Evolutionary conservation across 371 early-diverging fungal species (phyloP).

Genomic region (Mucor circinelloides): DNA sequence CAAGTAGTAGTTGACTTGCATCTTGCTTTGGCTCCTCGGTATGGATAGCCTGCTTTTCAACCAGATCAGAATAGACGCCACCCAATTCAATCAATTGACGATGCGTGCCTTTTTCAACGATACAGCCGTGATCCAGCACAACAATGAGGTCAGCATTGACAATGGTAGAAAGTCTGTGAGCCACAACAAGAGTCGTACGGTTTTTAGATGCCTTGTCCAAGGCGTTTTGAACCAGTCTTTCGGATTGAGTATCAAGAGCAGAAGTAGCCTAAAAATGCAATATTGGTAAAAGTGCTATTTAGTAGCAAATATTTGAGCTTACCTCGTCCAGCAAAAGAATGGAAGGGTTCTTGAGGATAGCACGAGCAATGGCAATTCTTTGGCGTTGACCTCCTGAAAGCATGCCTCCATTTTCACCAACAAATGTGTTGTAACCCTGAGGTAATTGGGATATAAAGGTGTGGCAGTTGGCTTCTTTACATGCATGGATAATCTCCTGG

Average conservation of each 20-base stretch:
- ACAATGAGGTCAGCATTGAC: constrained; percentile 78
- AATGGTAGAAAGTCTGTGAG: constrained; percentile 80
- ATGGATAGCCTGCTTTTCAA: constrained; percentile 40
- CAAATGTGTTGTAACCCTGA: constrained; percentile 71
- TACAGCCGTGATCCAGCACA: constrained; percentile 66
- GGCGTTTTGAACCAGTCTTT: constrained; percentile 79
- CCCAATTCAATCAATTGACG: constrained; percentile 42
- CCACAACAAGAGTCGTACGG: constrained; percentile 87
- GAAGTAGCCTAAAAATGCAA: constrained; percentile 72
- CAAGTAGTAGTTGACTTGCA: not conserved
- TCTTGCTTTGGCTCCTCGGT: not conserved
- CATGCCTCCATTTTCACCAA: constrained; percentile 52
- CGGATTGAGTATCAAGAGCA: constrained; percentile 76
- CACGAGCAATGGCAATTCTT: constrained; percentile 75
- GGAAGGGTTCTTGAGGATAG: constrained; percentile 67
- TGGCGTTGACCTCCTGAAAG: constrained; percentile 92
- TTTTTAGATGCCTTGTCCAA: constrained; percentile 68
- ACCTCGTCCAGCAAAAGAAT: constrained; percentile 76
- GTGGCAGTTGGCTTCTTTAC: constrained; percentile 70
- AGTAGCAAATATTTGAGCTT: constrained; percentile 17
- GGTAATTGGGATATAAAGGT: constrained; percentile 71
- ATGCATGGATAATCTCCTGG: constrained; percentile 63
- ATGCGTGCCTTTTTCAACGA: constrained; percentile 72
- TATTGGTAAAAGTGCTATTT: constrained; percentile 45
- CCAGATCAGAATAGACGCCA: constrained; percentile 51